These are phyloP conservation scores for Cyclotella baltica DNA, from an alignment of 108 stramenopile genomes.

Conservation along the genomic window DNA sequence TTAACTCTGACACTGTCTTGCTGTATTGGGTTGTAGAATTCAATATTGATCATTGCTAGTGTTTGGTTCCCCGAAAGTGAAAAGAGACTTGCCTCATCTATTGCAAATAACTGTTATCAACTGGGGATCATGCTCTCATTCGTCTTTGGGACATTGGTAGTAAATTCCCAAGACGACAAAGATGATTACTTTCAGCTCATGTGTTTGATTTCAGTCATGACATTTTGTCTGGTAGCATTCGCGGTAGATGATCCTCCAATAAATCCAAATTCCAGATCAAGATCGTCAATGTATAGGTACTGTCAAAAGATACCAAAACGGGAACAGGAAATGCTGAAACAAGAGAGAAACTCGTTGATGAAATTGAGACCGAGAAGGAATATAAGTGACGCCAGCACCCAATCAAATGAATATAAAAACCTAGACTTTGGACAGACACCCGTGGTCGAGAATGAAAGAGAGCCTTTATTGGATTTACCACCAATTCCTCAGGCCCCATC, in stretches of 20 bases:
- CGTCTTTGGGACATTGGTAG: conserved; percentile 76
- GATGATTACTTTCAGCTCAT: conserved; percentile 75
- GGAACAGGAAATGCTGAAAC: neutral
- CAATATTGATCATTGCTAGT: conserved; percentile 76
- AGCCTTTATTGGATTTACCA: neutral
- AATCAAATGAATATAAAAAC: neutral
- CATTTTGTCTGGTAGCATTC: conserved; percentile 67
- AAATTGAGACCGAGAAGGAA: neutral
- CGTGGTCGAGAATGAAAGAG: neutral
- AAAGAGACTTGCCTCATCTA: conserved; percentile 76
- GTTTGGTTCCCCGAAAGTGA: conserved; percentile 88
- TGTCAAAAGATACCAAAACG: conserved; percentile 14
- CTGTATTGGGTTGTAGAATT: conserved; percentile 19
- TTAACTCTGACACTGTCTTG: neutral
- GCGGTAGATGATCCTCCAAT: conserved; percentile 86
- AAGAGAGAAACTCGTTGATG: neutral
- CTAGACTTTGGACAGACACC: neutral
- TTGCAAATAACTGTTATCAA: conserved; percentile 83
- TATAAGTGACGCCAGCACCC: neutral
- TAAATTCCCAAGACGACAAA: conserved; percentile 65
- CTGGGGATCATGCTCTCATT: conserved; percentile 85
- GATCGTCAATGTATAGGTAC: conserved; percentile 51
- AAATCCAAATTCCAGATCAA: conserved; percentile 73
- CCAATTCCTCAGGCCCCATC: neutral
- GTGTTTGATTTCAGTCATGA: conserved; percentile 64